Evolutionary conservation across 768 basidiomycete genomes (phyloP), one percentile per base, ranked within the genome.

Genomic region (Neoboletus subvelutipes): DNA sequence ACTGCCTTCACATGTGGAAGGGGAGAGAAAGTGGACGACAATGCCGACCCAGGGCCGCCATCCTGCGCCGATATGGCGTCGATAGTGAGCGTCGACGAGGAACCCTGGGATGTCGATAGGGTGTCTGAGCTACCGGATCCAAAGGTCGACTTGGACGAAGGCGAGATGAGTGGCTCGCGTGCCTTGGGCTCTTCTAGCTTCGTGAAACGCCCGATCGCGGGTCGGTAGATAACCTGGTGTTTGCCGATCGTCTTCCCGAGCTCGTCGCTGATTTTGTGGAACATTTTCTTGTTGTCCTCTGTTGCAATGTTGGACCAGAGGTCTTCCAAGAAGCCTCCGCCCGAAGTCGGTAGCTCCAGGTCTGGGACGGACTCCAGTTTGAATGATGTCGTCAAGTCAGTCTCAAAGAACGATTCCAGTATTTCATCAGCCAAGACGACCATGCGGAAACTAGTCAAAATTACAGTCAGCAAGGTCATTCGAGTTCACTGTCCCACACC

Each of bases 341-440:
- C 83, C 45, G 80, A 74, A 20, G 78, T 76, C 2, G 85, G 78
- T 18, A 87, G 74, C 61, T 88, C 92, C 66, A 83, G 77, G 54
- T 90, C 87, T 0, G 84, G 81, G 6, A 89, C 77, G 17, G 81
- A 77, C 54, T 90, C 86, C 34, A 97, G 78, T 60, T 84, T 81
- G 83, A 97, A 98, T 3, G 94, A 94, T 1, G 82, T 84, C 0
- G 92, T 85, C 59, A 99, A 77, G 71, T 98, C 97, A 0, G 88
- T 84, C 66, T 94, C 94, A 65, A 98, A 99, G 80, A 99, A 99
- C 1, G 90, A 88, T 70, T 99, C 97, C 26, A 99, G 82, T 28
- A 98, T 80, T 70, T 98, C 95, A 62, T 98, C 97, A 1, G 96
- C 95, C 10, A 99, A 80, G 5, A 99, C 90, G 40, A 98, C 96